Percentiles rank a stretch among this genome's conserved stretches.
phyloP scores from a whole-genome alignment of 1,284 basidiomycete genomes.

The Papiliotrema nemorosa region DNA sequence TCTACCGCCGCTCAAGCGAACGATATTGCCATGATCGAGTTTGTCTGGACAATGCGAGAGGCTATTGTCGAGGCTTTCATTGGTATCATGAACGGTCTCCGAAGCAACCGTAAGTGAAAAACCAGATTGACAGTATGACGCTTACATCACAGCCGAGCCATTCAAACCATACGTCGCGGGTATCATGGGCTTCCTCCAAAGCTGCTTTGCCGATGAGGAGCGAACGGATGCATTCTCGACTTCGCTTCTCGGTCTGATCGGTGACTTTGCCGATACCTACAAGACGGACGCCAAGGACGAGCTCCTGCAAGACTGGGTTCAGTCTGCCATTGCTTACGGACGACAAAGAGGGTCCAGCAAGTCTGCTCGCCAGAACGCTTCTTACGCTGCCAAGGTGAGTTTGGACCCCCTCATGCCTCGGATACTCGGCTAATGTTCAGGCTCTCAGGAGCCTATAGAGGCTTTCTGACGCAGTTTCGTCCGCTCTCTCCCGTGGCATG shows the following conservation, averaged over 20 bases:
- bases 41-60: constrained; percentile 84
- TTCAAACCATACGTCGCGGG: constrained; percentile 70
- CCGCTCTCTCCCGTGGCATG: background rate
- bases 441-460: constrained; percentile 32
- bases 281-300: constrained; percentile 74
- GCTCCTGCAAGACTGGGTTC: constrained; percentile 78
- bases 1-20: constrained; percentile 74
- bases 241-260: constrained; percentile 76
- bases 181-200: constrained; percentile 78
- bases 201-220: constrained; percentile 72
- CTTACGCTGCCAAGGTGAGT: constrained; percentile 56
- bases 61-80: constrained; percentile 96
- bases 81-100: constrained; percentile 86
- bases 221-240: constrained; percentile 74
- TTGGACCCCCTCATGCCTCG: background rate
- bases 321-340: constrained; percentile 65
- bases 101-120: constrained; percentile 63
- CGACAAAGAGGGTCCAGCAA: constrained; percentile 51
- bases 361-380: constrained; percentile 54
- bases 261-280: constrained; percentile 86
- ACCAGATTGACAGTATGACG: background rate
- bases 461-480: too few species aligned
- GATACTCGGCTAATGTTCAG: constrained; percentile 6
- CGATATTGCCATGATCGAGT: constrained; percentile 58
- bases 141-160: constrained; percentile 14